Evolutionary conservation across 2,329 filamentous ascomycete species (phyloP).

Genomic region (Grosmannia penicillata): DNA sequence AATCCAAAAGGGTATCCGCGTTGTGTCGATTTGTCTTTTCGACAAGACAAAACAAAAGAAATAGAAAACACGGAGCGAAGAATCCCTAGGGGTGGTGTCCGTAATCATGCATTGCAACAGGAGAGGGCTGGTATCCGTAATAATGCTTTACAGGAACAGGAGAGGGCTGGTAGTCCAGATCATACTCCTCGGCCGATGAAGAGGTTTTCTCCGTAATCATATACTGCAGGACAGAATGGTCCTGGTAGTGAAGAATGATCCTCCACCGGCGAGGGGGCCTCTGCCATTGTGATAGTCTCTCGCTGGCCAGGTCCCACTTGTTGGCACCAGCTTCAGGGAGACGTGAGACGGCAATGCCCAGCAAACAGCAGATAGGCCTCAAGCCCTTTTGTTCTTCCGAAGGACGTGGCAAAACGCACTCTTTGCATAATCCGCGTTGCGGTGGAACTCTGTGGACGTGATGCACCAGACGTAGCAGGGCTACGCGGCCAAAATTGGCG

Average conservation of each 20-base stretch:
- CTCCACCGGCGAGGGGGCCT: conserved; percentile 38
- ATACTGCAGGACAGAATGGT: conserved; percentile 57
- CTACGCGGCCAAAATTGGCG: conserved; percentile 50
- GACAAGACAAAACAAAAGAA: too few species aligned
- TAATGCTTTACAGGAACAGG: too few species aligned
- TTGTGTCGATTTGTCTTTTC: too few species aligned
- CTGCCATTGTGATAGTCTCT: background rate
- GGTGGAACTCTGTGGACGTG: background rate
- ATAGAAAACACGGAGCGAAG: too few species aligned
- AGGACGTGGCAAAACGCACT: conserved; percentile 33
- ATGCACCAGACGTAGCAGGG: conserved; percentile 43
- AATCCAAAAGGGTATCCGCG: too few species aligned
- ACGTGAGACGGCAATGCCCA: conserved; percentile 54
- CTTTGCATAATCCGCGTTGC: conserved; percentile 32
- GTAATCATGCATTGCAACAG: too few species aligned
- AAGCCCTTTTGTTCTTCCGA: conserved; percentile 28
- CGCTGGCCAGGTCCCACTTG: conserved; percentile 12
- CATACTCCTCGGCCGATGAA: too few species aligned
- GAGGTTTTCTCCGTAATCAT: conserved; percentile 33
- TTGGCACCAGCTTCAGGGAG: conserved; percentile 31
- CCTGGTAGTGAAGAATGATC: conserved; percentile 56
- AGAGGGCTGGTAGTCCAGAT: too few species aligned
- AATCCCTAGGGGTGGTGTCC: too few species aligned
- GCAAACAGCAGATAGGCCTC: conserved; percentile 35
- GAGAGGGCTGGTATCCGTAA: too few species aligned